Conservation (phyloP, 139 green algal genomes). For the Coelastrella sp. region DNA sequence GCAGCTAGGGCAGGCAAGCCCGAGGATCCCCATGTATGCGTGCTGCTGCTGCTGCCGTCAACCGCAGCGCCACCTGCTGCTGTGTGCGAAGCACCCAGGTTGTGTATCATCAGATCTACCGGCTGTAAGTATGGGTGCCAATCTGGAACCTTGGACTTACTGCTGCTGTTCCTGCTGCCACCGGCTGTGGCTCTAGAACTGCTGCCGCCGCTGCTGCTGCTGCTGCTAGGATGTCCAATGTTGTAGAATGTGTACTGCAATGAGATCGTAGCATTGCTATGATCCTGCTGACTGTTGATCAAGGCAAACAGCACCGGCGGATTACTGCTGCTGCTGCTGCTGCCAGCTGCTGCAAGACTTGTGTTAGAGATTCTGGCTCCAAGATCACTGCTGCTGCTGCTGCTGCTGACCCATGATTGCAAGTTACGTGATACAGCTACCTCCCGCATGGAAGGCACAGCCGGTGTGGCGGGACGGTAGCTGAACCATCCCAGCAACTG, state of each 20-base stretch:
- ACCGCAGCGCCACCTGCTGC: not conserved
- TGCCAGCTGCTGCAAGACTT: constrained; percentile 20
- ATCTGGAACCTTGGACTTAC: not conserved
- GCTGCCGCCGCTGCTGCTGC: constrained; percentile 26
- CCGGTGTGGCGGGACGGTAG: constrained; percentile 15
- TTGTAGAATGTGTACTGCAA: constrained; percentile 48
- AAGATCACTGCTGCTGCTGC: not conserved
- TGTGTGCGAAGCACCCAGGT: constrained; percentile 19
- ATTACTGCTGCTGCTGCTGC: not conserved
- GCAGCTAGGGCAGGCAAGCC: not conserved
- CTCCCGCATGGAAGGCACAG: constrained; percentile 55
- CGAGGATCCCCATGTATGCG: not conserved
- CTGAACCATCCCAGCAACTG: constrained; percentile 52
- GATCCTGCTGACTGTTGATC: constrained; percentile 31
- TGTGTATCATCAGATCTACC: constrained; percentile 43
- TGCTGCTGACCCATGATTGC: constrained; percentile 26
- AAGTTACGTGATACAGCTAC: constrained; percentile 46
- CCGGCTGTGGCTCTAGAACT: not conserved
- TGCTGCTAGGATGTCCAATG: not conserved
- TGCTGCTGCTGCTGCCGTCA: not conserved
- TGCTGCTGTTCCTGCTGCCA: constrained; percentile 33
- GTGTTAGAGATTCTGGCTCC: not conserved
- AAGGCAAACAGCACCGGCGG: constrained; percentile 53
- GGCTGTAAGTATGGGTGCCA: constrained; percentile 33
- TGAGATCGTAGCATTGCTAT: constrained; percentile 52